Conservation (phyloP, 139 green algal genomes). For the Tetraselmis chui region DNA sequence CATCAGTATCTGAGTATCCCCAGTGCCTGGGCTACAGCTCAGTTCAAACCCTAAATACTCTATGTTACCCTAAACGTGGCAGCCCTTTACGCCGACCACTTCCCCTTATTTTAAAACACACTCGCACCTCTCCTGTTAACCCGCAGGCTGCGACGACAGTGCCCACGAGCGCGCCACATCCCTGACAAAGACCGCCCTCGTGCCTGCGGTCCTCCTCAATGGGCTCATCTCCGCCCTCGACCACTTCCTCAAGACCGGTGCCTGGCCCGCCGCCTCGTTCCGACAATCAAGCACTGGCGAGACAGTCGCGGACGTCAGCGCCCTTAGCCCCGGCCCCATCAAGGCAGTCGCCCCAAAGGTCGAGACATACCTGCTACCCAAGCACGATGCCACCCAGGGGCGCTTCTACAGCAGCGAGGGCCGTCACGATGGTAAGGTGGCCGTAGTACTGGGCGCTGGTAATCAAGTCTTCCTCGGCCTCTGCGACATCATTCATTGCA, state of each 20-base stretch:
- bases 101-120: too few relatives aligned
- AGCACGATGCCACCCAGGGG: background rate
- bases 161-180: background rate
- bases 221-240: background rate
- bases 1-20: background rate
- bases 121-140: background rate
- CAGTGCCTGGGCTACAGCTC: too few relatives aligned
- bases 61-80: too few relatives aligned
- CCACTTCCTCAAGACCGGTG: background rate
- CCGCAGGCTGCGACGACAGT: background rate
- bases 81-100: too few relatives aligned
- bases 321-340: background rate
- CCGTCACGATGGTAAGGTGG: background rate
- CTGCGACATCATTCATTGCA: slow-evolving; percentile 19
- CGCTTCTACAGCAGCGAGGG: background rate
- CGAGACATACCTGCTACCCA: background rate
- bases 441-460: slow-evolving; percentile 22
- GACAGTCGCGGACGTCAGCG: background rate
- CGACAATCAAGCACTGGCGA: background rate
- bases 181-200: background rate
- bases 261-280: background rate
- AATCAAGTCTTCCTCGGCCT: slow-evolving; percentile 30
- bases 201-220: background rate
- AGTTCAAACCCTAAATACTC: too few relatives aligned
- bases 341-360: background rate